Evolutionary conservation across 345 rosid species (phyloP).

Genomic region (Pugionium dolabratum): DNA sequence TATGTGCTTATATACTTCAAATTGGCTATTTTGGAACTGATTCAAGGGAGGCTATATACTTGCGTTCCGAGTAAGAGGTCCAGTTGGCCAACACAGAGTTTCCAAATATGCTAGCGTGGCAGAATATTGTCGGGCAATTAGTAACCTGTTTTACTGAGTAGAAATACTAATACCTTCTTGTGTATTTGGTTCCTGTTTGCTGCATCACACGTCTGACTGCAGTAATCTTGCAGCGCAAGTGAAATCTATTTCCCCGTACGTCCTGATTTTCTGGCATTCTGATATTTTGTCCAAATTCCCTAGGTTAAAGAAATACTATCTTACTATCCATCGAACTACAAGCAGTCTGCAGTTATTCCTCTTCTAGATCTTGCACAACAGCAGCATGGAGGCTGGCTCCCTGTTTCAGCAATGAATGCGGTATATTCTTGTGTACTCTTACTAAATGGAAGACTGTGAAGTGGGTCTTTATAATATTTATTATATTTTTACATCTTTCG

Average conservation of each 20-base stretch:
- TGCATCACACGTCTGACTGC: slow-evolving; percentile 10
- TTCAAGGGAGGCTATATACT: not conserved
- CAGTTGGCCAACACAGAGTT: not conserved
- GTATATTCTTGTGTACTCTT: slow-evolving; percentile 43
- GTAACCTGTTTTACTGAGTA: not conserved
- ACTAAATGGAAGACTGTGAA: not conserved
- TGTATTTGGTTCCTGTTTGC: not conserved
- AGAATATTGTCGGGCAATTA: not conserved
- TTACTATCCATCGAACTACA: slow-evolving; percentile 95
- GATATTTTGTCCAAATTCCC: not conserved
- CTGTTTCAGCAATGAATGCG: slow-evolving; percentile 98
- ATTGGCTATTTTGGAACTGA: not conserved
- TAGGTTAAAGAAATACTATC: slow-evolving; percentile 92
- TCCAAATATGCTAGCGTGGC: not conserved
- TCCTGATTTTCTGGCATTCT: slow-evolving; percentile 6
- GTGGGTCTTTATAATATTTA: not conserved
- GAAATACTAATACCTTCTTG: not conserved
- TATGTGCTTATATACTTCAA: not conserved
- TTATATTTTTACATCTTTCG: not conserved
- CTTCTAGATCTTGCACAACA: slow-evolving; percentile 98
- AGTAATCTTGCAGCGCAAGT: not conserved
- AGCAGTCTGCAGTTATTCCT: slow-evolving; percentile 97
- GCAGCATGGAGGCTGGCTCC: slow-evolving; percentile 99
- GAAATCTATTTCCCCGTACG: not conserved
- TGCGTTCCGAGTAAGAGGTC: not conserved